phyloP scores from a whole-genome alignment of 202 grass and related monocot genomes.

The Cymbopogon flexuosus region DNA sequence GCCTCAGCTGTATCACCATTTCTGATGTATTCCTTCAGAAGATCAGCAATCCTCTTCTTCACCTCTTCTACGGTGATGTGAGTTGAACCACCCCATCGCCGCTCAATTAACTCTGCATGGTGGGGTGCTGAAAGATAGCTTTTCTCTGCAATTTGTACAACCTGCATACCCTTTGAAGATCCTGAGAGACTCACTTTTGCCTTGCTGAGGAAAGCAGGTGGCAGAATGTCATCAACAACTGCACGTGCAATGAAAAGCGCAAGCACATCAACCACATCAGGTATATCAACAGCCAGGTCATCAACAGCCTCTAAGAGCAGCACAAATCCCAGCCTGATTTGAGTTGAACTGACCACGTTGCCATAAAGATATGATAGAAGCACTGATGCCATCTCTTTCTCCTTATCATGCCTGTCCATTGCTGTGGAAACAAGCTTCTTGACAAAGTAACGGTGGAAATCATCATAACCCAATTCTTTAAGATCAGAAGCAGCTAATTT shows the following conservation, averaged over 20 bases:
- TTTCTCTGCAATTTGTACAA: slow-evolving; percentile 86
- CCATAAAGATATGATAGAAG: slow-evolving; percentile 79
- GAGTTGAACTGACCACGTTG: slow-evolving; percentile 59
- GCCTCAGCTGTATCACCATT: slow-evolving; percentile 80
- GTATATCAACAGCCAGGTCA: slow-evolving; percentile 87
- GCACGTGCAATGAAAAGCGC: slow-evolving; percentile 89
- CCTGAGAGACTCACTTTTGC: slow-evolving; percentile 61
- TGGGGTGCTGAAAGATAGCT: slow-evolving; percentile 97
- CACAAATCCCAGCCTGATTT: slow-evolving; percentile 79
- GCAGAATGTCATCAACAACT: slow-evolving; percentile 92
- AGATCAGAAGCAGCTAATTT: slow-evolving; percentile 76
- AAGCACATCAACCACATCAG: slow-evolving; percentile 76
- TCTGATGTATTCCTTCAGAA: slow-evolving; percentile 83
- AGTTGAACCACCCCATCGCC: slow-evolving; percentile 81
- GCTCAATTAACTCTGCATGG: slow-evolving; percentile 86
- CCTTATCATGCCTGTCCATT: slow-evolving; percentile 95
- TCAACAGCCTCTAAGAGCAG: slow-evolving; percentile 84
- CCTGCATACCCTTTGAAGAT: slow-evolving; percentile 70
- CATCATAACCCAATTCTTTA: slow-evolving; percentile 71
- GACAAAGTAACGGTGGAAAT: slow-evolving; percentile 75
- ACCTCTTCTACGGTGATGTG: slow-evolving; percentile 75
- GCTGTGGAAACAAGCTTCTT: slow-evolving; percentile 94
- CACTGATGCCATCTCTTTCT: slow-evolving; percentile 95
- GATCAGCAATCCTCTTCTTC: slow-evolving; percentile 81
- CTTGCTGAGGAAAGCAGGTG: slow-evolving; percentile 77